Percentiles rank a stretch among this genome's conserved stretches.
phyloP scores from a whole-genome alignment of 1,139 yeast species.

The Citeromyces hawaiiensis region DNA sequence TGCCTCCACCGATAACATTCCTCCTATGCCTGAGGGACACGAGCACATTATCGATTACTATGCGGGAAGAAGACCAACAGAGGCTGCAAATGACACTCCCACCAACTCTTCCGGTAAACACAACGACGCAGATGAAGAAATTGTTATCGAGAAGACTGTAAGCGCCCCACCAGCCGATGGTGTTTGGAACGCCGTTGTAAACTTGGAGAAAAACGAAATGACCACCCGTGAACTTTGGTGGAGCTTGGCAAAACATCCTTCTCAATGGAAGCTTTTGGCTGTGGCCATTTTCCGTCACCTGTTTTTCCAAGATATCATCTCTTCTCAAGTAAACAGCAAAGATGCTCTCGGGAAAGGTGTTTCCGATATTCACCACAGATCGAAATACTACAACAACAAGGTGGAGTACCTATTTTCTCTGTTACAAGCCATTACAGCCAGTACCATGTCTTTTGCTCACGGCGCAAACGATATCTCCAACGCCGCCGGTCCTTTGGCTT shows the following conservation, averaged over 20 bases:
- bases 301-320: slow-evolving; percentile 49
- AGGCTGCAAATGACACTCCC: slow-evolving; percentile 8
- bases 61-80: slow-evolving; percentile 38
- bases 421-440: slow-evolving; percentile 62
- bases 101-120: slow-evolving; percentile 6
- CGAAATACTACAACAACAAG: slow-evolving; percentile 60
- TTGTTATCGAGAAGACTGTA: slow-evolving; percentile 4
- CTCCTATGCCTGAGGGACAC: slow-evolving; percentile 54
- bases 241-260: slow-evolving; percentile 29
- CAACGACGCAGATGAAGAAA: slow-evolving; percentile 5
- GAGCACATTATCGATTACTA: slow-evolving; percentile 49
- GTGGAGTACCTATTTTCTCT: slow-evolving; percentile 60
- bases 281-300: slow-evolving; percentile 46
- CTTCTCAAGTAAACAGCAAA: slow-evolving; percentile 24
- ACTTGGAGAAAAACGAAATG: slow-evolving; percentile 3
- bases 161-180: background rate
- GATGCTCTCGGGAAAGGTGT: slow-evolving; percentile 24
- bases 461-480: slow-evolving; percentile 75
- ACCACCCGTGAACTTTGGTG: slow-evolving; percentile 23
- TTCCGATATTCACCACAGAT: slow-evolving; percentile 35
- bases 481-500: slow-evolving; percentile 66
- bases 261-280: slow-evolving; percentile 36
- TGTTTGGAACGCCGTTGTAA: slow-evolving; percentile 3
- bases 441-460: slow-evolving; percentile 74
- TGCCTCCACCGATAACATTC: slow-evolving; percentile 41